Evolutionary conservation across 495 filamentous ascomycete genomes (phyloP), one percentile per base, ranked within the genome.

Genomic region (Durotheca rogersii): DNA sequence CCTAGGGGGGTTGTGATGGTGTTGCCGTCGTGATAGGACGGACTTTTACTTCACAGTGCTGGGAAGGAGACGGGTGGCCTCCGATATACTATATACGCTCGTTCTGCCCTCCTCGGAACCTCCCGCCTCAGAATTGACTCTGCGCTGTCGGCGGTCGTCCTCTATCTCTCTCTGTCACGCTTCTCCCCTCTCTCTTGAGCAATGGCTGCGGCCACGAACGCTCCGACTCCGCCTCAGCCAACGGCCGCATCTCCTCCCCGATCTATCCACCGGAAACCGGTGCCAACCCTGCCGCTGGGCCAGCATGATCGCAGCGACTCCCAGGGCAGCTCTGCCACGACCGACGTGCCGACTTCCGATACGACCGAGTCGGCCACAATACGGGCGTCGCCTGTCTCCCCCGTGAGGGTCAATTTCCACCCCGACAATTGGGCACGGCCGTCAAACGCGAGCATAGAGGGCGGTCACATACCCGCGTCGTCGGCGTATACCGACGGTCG

Each of bases 181-280:
- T 35, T 17, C 40, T 49, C 41, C 43, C 36, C 50, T 52, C 53
- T 27, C 23, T 27, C 23, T 42, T 43, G 52, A 48, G 61, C 65
- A 53, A 78, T 78, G 73, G 72, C 73, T 62, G 67, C 73, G 41
- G 64, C 69, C 46, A 68, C 69, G 44, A 54, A 29, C 46, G 23
- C 56, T 50, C 50, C 68, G 16, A 64, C 69, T 29, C 61, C 60
- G 32, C 60, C 65, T 52, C 55, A 63, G n/a, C 45, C 64, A 42
- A 56, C 65, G 16, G 27, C 65, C 7, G 36, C 68, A 2, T 63
- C 72, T 11, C 56, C 68, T 11, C 55, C 47, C 32, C 73, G 71
- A 31, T 67, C 73, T 25, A 43, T 56, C 16, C 70, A 64, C 10
- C 65, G 74, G 41, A 74, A 74, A 43, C 73, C 73, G 41, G 15